phyloP scores from a whole-genome alignment of 495 filamentous ascomycete genomes.

The Polyplosphaeria fusca region DNA sequence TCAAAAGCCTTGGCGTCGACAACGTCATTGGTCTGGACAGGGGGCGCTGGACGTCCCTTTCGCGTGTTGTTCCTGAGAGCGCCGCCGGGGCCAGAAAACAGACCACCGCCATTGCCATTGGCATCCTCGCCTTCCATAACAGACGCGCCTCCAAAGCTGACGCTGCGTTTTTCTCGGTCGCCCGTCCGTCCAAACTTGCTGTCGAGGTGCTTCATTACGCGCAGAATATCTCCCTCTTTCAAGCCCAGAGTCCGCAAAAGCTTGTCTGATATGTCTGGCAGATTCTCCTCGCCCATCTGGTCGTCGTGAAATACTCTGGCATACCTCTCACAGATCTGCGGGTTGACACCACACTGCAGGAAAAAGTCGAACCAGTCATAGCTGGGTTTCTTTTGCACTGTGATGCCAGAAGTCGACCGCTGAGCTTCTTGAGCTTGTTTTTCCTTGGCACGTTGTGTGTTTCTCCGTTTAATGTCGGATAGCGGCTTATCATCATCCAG shows the following conservation, averaged over 20 bases:
- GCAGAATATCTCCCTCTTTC: constrained; percentile 93
- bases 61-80: constrained; percentile 89
- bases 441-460: constrained; percentile 39
- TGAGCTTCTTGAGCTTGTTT: constrained; percentile 2
- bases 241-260: constrained; percentile 81
- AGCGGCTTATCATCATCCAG: constrained; percentile 96
- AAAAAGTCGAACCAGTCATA: constrained; percentile 99
- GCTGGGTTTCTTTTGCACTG: constrained; percentile 56
- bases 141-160: constrained; percentile 59
- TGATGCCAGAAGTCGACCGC: constrained; percentile 47
- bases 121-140: constrained; percentile 47
- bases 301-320: constrained; percentile 82
- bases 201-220: constrained; percentile 87
- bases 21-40: constrained; percentile 76
- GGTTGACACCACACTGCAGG: constrained; percentile 81
- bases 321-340: constrained; percentile 90
- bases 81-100: constrained; percentile 91
- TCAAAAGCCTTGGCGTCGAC: constrained; percentile 86
- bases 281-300: constrained; percentile 88
- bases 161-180: constrained; percentile 56
- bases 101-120: constrained; percentile 56
- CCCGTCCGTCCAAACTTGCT: constrained; percentile 67
- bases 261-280: constrained; percentile 80
- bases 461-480: constrained; percentile 64
- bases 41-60: constrained; percentile 82